Percentiles rank a stretch among this genome's conserved stretches.
phyloP scores from a whole-genome alignment of 2,329 filamentous ascomycete species.

The Cladobotryum protrusum region DNA sequence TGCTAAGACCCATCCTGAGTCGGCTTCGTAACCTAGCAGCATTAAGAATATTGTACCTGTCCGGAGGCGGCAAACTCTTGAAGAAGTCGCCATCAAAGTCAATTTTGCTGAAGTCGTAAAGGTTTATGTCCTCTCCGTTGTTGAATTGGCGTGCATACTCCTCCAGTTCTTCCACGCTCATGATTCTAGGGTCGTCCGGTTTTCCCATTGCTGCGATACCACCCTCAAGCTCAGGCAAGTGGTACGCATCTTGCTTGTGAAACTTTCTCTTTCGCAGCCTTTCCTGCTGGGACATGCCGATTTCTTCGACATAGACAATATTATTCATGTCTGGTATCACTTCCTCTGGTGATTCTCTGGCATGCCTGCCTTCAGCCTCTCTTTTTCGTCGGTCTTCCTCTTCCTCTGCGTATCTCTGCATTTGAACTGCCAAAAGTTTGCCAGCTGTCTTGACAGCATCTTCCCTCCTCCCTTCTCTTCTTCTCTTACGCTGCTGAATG shows the following conservation, averaged over 20 bases:
- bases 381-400: constrained; percentile 61
- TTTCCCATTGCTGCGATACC: constrained; percentile 80
- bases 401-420: constrained; percentile 84
- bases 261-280: constrained; percentile 70
- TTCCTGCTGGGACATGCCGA: constrained; percentile 73
- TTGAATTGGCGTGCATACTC: constrained; percentile 92
- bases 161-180: constrained; percentile 91
- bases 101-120: constrained; percentile 98
- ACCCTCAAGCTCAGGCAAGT: constrained; percentile 78
- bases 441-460: constrained; percentile 90
- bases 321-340: constrained; percentile 60
- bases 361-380: constrained; percentile 38
- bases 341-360: constrained; percentile 35
- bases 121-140: constrained; percentile 79
- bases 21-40: constrained; percentile 83
- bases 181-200: constrained; percentile 88
- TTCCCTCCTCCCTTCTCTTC: constrained; percentile 82
- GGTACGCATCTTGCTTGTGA: constrained; percentile 88
- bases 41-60: constrained; percentile 96
- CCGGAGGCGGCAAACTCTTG: constrained; percentile 77
- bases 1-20: constrained; percentile 90
- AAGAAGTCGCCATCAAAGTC: constrained; percentile 97
- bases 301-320: constrained; percentile 86
- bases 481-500: constrained; percentile 68
- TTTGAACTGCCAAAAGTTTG: constrained; percentile 86